Conservation (phyloP, 2,329 filamentous ascomycete species). For the Penicillium psychrosexuale region DNA sequence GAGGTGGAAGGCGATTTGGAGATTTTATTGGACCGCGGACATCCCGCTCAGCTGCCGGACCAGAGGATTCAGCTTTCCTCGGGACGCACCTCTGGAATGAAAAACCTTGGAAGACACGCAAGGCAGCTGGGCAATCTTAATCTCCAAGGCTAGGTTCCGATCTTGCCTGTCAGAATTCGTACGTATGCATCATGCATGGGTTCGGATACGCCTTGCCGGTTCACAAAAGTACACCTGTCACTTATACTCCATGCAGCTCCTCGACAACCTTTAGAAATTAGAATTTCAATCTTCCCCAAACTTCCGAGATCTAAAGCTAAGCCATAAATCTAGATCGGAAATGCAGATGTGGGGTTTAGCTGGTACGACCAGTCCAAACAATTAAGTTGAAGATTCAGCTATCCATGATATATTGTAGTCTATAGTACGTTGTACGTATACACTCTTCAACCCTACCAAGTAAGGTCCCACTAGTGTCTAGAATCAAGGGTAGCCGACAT, state of each 20-base stretch:
- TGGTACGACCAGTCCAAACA: background rate
- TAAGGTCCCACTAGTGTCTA: slow-evolving; percentile 1
- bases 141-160: background rate
- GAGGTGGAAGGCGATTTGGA: background rate
- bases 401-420: background rate
- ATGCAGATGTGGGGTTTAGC: background rate
- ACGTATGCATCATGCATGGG: background rate
- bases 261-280: background rate
- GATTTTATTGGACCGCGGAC: slow-evolving; percentile 23
- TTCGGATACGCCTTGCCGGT: background rate
- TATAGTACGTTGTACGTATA: background rate
- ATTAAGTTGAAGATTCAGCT: background rate
- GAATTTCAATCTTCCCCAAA: background rate
- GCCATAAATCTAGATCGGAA: slow-evolving; percentile 5
- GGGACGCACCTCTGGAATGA: slow-evolving; percentile 4
- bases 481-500: background rate
- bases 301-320: background rate
- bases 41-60: slow-evolving; percentile 8
- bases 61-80: background rate
- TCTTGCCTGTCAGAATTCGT: background rate
- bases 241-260: background rate
- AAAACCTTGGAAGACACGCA: background rate
- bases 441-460: background rate
- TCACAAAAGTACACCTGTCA: slow-evolving; percentile 5
- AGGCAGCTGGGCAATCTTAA: background rate